Percentiles rank a stretch among this genome's conserved stretches.
Conservation (phyloP, 345 rosid species). For the Isatis tinctoria region DNA sequence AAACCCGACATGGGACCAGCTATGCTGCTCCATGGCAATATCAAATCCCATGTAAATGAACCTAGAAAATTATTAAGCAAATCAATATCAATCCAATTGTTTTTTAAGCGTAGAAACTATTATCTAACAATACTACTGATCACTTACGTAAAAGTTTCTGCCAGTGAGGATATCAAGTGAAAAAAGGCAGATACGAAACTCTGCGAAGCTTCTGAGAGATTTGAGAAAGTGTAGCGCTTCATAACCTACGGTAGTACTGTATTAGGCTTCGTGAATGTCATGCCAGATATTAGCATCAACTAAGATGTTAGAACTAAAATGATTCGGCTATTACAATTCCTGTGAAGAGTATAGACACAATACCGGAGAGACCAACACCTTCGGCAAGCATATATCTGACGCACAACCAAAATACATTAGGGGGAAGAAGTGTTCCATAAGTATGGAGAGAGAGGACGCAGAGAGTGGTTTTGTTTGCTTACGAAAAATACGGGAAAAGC, state of each 20-base stretch:
- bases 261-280: slow-evolving; percentile 10
- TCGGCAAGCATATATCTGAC: slow-evolving; percentile 96
- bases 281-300: slow-evolving; percentile 26
- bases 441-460: slow-evolving; percentile 4
- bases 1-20: slow-evolving; percentile 96
- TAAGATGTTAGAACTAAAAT: slow-evolving; percentile 10
- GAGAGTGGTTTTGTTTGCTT: slow-evolving; percentile 31
- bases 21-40: slow-evolving; percentile 95
- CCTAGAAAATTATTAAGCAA: slow-evolving; percentile 39
- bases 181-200: slow-evolving; percentile 82
- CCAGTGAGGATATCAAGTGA: slow-evolving; percentile 91
- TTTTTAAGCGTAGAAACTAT: background rate
- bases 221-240: slow-evolving; percentile 91
- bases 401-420: slow-evolving; percentile 12
- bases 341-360: slow-evolving; percentile 92
- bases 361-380: slow-evolving; percentile 98
- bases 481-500: slow-evolving; percentile 91
- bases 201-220: slow-evolving; percentile 89
- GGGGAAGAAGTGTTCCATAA: background rate
- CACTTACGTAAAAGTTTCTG: slow-evolving; percentile 87
- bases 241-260: slow-evolving; percentile 41
- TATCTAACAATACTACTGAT: background rate
- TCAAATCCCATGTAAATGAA: slow-evolving; percentile 99
- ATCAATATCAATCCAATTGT: background rate
- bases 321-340: slow-evolving; percentile 58